These are phyloP conservation scores for Leccinum uliginosum DNA, from an alignment of 768 basidiomycete genomes.

Conservation along the genomic window DNA sequence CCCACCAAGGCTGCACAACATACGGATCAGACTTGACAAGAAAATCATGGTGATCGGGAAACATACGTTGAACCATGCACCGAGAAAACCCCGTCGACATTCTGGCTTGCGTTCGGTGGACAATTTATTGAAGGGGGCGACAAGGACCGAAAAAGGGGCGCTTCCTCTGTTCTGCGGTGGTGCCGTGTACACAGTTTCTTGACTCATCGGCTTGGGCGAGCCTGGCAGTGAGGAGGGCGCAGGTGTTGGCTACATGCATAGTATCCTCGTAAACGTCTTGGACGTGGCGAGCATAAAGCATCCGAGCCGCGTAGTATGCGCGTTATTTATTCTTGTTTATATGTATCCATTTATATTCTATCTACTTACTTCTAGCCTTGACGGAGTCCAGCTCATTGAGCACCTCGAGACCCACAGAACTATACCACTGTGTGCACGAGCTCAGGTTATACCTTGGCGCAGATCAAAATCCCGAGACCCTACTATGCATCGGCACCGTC, in stretches of 20 bases:
- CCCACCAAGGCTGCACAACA: conserved; percentile 69
- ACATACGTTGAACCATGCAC: conserved; percentile 77
- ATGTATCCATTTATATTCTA: too few species aligned
- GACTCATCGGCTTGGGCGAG: conserved; percentile 32
- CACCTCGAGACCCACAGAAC: conserved; percentile 85
- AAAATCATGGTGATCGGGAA: too few species aligned
- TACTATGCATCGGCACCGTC: too few species aligned
- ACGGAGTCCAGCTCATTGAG: conserved; percentile 83
- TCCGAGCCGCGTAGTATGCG: too few species aligned
- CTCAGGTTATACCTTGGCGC: too few species aligned
- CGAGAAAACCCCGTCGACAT: conserved; percentile 61
- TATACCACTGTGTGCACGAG: too few species aligned
- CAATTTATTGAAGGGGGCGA: conserved; percentile 70
- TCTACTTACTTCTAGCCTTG: conserved; percentile 53
- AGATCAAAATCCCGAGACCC: too few species aligned
- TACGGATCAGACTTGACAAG: conserved; percentile 13
- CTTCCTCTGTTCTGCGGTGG: conserved; percentile 66
- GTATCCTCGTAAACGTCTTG: too few species aligned
- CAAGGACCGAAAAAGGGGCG: conserved; percentile 65
- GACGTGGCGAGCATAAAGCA: too few species aligned
- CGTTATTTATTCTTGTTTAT: too few species aligned
- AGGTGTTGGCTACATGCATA: conserved; percentile 71
- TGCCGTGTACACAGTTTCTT: conserved; percentile 39
- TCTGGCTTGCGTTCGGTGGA: conserved; percentile 71
- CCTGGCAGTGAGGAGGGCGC: conserved; percentile 55